Conservation (phyloP, 2,329 filamentous ascomycete genomes). For the Pseudopithomyces chartarum region DNA sequence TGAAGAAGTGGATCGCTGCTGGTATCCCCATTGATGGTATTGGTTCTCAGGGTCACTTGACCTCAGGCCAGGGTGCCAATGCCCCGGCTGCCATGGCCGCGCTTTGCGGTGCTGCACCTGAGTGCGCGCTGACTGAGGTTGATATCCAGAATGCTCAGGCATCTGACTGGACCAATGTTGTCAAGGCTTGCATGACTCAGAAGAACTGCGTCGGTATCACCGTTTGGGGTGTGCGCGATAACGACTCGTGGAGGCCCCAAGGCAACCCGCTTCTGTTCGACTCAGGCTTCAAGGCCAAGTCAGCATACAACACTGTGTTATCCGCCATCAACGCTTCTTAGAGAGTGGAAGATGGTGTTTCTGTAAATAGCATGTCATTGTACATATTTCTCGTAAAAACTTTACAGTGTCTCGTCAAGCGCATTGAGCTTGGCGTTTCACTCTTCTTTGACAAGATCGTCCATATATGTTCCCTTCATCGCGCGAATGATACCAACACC, state of each 20-base stretch:
- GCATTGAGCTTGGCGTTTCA: neutral
- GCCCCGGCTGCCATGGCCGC: conserved; percentile 55
- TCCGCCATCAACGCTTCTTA: conserved; percentile 19
- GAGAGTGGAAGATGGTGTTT: neutral
- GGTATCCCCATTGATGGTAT: conserved; percentile 72
- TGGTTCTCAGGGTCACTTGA: conserved; percentile 63
- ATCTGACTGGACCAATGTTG: conserved; percentile 62
- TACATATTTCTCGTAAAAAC: neutral
- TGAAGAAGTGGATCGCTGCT: conserved; percentile 67
- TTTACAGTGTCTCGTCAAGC: neutral
- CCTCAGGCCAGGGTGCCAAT: conserved; percentile 53
- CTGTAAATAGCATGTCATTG: conserved; percentile 1
- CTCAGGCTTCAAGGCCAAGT: conserved; percentile 50
- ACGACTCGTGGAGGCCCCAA: conserved; percentile 52
- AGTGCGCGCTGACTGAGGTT: conserved; percentile 71
- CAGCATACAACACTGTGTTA: conserved; percentile 43
- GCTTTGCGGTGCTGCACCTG: conserved; percentile 59
- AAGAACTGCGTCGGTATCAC: conserved; percentile 70
- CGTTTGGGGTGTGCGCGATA: conserved; percentile 61
- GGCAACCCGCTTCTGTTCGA: conserved; percentile 53
- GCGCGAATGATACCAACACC: conserved; percentile 35
- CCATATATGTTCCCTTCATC: conserved; percentile 15
- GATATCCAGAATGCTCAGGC: conserved; percentile 66
- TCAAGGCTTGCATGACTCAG: conserved; percentile 65
- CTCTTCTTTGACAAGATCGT: neutral